Conservation (phyloP, 176 grass and related monocot species). For the Poa annua region DNA sequence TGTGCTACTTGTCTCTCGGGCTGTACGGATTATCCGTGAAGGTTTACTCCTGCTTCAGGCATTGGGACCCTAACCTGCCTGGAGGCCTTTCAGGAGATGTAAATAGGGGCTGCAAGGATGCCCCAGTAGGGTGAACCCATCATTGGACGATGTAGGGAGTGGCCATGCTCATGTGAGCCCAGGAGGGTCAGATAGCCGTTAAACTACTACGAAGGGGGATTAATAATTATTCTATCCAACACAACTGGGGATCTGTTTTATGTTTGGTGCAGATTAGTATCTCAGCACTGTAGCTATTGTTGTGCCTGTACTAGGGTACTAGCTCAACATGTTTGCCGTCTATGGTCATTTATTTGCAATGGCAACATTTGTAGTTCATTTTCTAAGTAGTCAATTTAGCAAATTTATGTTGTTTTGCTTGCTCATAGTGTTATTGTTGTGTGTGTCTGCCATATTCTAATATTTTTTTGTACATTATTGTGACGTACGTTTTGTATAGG, state of each 20-base stretch:
- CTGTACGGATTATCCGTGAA: neutral
- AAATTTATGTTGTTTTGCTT: neutral
- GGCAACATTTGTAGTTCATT: slow-evolving; percentile 21
- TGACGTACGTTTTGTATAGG: slow-evolving; percentile 47
- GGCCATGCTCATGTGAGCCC: neutral
- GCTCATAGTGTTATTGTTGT: slow-evolving; percentile 15
- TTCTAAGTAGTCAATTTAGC: neutral
- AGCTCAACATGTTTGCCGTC: slow-evolving; percentile 7
- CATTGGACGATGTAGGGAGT: neutral
- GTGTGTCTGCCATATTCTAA: neutral
- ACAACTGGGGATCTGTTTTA: neutral
- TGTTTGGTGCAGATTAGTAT: neutral
- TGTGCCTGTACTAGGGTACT: slow-evolving; percentile 11
- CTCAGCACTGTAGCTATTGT: neutral
- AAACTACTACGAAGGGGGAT: neutral
- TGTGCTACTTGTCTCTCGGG: neutral
- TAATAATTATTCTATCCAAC: neutral
- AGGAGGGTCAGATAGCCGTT: neutral
- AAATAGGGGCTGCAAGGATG: too few species aligned
- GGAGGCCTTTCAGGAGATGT: neutral
- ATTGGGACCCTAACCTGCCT: neutral
- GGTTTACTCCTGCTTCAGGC: slow-evolving; percentile 9
- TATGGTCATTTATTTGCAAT: slow-evolving; percentile 21
- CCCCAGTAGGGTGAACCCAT: too few species aligned
- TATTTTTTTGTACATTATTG: neutral